Evolutionary conservation across 2,329 filamentous ascomycete genomes (phyloP).

Genomic region (Podosphaera fusca): DNA sequence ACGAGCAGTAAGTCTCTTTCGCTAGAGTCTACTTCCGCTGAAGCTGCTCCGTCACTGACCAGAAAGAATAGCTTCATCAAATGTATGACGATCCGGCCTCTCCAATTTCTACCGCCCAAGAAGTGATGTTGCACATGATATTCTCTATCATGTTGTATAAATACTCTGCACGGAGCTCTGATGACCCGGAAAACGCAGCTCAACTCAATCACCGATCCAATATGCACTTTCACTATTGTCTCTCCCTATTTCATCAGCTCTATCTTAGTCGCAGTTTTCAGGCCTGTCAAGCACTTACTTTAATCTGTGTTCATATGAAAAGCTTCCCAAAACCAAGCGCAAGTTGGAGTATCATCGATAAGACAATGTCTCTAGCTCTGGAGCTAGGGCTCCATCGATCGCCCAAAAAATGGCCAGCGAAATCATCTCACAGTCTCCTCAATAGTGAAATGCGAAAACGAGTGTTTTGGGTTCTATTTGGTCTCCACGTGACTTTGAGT

Average conservation of each 20-base stretch:
- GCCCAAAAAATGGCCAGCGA: slow-evolving; percentile 7
- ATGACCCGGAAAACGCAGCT: slow-evolving; percentile 28
- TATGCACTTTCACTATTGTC: slow-evolving; percentile 53
- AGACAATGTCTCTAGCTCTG: slow-evolving; percentile 43
- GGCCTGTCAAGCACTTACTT: slow-evolving; percentile 47
- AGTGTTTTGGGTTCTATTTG: slow-evolving; percentile 51
- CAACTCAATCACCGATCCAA: slow-evolving; percentile 43
- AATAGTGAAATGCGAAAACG: slow-evolving; percentile 58
- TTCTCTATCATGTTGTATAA: slow-evolving; percentile 61
- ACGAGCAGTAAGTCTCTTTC: slow-evolving; percentile 29
- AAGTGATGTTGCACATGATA: slow-evolving; percentile 54
- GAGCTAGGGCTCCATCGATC: slow-evolving; percentile 56
- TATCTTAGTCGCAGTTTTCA: slow-evolving; percentile 35
- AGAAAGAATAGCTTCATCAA: slow-evolving; percentile 26
- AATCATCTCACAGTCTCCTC: slow-evolving; percentile 21
- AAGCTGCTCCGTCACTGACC: background rate
- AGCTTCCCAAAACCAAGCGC: slow-evolving; percentile 61
- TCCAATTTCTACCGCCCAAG: slow-evolving; percentile 37
- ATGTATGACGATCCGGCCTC: slow-evolving; percentile 49
- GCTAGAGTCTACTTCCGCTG: background rate
- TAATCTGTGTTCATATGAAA: slow-evolving; percentile 51
- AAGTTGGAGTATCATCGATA: slow-evolving; percentile 42
- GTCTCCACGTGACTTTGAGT: slow-evolving; percentile 42
- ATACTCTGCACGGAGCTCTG: slow-evolving; percentile 44
- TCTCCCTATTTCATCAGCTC: slow-evolving; percentile 46